Percentiles rank a stretch among this genome's conserved stretches.
Evolutionary conservation across 192 early-diverging fungal species (phyloP).

Genomic region (Umbelopsis isabellina): DNA sequence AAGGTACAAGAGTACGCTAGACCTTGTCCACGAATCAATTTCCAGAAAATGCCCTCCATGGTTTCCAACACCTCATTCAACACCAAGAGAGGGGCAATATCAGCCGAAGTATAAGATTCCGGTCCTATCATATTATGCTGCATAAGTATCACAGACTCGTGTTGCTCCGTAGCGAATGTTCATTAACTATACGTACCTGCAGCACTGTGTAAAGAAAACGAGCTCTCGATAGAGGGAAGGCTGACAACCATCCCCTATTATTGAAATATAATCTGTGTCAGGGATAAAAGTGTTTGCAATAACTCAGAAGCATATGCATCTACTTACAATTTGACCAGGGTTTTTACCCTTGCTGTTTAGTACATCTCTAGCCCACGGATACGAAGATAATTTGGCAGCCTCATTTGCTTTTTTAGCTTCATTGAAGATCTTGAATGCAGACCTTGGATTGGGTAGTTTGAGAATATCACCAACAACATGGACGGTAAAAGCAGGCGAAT

Average conservation of each 20-base stretch:
- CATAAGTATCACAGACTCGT: background rate
- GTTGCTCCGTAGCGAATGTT: background rate
- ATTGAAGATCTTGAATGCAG: constrained; percentile 31
- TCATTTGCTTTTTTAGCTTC: background rate
- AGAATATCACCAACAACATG: constrained; percentile 60
- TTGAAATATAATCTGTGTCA: background rate
- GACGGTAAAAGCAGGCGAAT: constrained; percentile 53
- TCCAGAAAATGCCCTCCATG: constrained; percentile 65
- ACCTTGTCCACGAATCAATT: constrained; percentile 62
- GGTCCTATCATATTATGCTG: constrained; percentile 35
- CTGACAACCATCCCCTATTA: constrained; percentile 50
- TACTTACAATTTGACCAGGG: constrained; percentile 34
- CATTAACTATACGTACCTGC: constrained; percentile 28
- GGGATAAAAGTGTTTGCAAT: background rate
- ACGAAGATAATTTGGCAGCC: constrained; percentile 5
- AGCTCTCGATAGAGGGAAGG: constrained; percentile 60
- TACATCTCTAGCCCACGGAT: constrained; percentile 31
- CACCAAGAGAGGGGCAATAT: constrained; percentile 58
- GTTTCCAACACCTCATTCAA: constrained; percentile 57
- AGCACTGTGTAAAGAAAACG: constrained; percentile 51
- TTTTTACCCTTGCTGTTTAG: constrained; percentile 22
- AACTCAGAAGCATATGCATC: background rate
- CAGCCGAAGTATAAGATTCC: constrained; percentile 47
- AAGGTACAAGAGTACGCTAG: constrained; percentile 56
- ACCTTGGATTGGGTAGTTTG: constrained; percentile 48